Evolutionary conservation across 1,139 yeast genomes (phyloP), one percentile per base, ranked within the genome.

Genomic region (Saccharomycopsis hybrid): DNA sequence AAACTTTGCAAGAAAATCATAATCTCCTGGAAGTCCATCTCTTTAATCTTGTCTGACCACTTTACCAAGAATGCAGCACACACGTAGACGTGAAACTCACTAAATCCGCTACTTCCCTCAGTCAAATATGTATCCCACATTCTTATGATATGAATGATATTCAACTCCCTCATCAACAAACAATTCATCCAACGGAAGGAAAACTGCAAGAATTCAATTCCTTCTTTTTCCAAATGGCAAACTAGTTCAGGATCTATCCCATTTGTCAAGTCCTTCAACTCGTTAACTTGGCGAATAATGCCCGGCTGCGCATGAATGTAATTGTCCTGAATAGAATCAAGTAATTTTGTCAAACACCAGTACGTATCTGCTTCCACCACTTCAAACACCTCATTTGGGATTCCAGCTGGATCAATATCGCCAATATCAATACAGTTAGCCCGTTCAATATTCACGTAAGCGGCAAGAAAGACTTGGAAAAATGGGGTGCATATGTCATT

Each of bases 181-280:
- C 99, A 92, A 67, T 94, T 92, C 97, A 94, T 94, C 99, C 99
- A 92, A 57, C 99, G 74, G 68, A 92, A 94, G 31, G 96, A 79
- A 67, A 92, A 92, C 64, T 94, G 98, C 57, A 94, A 80, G 62
- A 92, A 92, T 64, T 92, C 97, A 24, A 92, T 80, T 42, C 85
- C 85, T 64, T 92, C 97, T 1, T 67, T 63, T 51, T 83, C 83
- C 57, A 92, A 77, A 67, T 92, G 98, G 43, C 72, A 71, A 42
- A 82, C 81, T 41, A 92, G 70, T 32, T 78, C 82, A 2, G 75
- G 66, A 61, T 94, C 97, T 50, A 92, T 90, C 55, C 95, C 76
- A 53, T 80, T 76, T 25, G 90, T 86, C 51, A 92, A 71, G 56
- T 83, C 89, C 49, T 81, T 78, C 55, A 92, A 70, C 58, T 86